These are phyloP conservation scores for Biscogniauxia sp. DNA, from an alignment of 2,329 filamentous ascomycete genomes.

Conservation along the genomic window DNA sequence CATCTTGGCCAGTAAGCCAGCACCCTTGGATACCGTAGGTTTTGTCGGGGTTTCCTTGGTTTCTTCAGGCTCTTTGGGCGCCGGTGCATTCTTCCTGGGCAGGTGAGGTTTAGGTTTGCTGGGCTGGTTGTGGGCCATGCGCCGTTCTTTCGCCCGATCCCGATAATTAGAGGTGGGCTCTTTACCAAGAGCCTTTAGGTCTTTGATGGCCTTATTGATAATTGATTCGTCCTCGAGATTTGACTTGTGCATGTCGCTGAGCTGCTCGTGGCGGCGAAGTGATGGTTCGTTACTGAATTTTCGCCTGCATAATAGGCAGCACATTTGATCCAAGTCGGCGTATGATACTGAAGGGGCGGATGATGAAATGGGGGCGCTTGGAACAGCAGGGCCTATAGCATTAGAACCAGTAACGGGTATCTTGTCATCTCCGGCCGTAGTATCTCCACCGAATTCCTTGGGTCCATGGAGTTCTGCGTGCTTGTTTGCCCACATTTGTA, in stretches of 20 bases:
- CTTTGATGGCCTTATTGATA: conserved; percentile 29
- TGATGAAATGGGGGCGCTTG: conserved; percentile 16
- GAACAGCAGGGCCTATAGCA: conserved; percentile 19
- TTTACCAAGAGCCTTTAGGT: conserved; percentile 35
- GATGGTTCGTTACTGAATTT: conserved; percentile 39
- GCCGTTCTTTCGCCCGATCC: conserved; percentile 67
- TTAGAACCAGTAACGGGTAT: conserved; percentile 26
- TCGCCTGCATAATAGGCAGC: conserved; percentile 43
- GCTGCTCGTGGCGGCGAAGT: conserved; percentile 43
- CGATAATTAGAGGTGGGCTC: conserved; percentile 47
- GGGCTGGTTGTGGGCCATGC: conserved; percentile 60
- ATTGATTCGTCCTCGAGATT: conserved; percentile 30
- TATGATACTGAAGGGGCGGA: conserved; percentile 52
- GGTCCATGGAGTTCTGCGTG: conserved; percentile 65
- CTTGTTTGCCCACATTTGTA: conserved; percentile 70
- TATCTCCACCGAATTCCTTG: conserved; percentile 33
- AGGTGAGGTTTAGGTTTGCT: conserved; percentile 45
- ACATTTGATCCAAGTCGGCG: conserved; percentile 50
- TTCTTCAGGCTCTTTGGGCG: conserved; percentile 35
- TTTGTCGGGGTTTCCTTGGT: conserved; percentile 37
- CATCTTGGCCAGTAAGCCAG: conserved; percentile 69
- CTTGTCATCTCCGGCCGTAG: conserved; percentile 34
- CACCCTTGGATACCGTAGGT: conserved; percentile 57
- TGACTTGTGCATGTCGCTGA: conserved; percentile 43
- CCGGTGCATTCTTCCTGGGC: conserved; percentile 25